phyloP scores from a whole-genome alignment of 306 rosid genomes.

The Quercus variabilis region DNA sequence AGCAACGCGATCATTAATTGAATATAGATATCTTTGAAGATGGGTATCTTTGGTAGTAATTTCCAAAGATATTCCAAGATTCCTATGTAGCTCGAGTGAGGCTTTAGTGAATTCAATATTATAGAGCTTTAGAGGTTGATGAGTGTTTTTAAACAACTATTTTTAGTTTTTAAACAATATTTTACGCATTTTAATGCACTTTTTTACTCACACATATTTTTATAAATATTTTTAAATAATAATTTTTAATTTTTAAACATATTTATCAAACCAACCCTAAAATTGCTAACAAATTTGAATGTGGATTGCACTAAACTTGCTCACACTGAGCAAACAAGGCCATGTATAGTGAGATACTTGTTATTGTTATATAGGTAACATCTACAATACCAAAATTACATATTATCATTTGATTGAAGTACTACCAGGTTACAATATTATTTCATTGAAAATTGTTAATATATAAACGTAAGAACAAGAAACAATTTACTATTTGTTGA shows the following conservation, averaged over 20 bases:
- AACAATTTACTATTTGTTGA: neutral
- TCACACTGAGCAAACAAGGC: neutral
- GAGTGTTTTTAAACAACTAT: too few relatives aligned
- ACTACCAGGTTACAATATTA: too few relatives aligned
- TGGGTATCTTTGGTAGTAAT: neutral
- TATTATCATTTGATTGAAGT: too few relatives aligned
- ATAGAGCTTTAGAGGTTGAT: neutral
- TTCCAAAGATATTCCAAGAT: neutral
- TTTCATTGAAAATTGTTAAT: too few relatives aligned
- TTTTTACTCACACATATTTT: too few relatives aligned
- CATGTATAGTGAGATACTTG: neutral
- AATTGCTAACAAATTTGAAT: neutral
- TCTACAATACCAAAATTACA: neutral
- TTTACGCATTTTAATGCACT: too few relatives aligned
- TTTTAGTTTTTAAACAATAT: too few relatives aligned
- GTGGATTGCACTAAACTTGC: neutral
- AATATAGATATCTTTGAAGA: neutral
- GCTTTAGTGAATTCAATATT: neutral
- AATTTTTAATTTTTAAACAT: too few relatives aligned
- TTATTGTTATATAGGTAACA: neutral
- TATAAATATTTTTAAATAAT: too few relatives aligned
- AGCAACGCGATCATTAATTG: neutral
- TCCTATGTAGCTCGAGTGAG: neutral
- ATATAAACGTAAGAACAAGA: too few relatives aligned
- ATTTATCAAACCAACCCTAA: neutral